Evolutionary conservation across 768 basidiomycete genomes (phyloP).

Genomic region (Mycena rosella): DNA sequence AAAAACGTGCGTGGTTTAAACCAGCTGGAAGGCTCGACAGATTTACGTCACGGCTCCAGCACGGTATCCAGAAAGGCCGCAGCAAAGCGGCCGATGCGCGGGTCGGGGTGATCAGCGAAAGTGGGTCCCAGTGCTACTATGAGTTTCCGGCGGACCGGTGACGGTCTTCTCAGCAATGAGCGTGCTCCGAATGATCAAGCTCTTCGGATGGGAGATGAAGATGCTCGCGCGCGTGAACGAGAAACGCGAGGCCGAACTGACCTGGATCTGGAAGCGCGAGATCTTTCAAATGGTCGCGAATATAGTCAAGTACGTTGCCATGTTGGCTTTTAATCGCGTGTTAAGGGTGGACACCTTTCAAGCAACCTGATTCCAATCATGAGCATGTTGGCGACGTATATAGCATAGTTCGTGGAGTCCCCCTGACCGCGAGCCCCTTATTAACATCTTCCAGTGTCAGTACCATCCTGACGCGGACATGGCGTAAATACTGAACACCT

Average conservation of each 20-base stretch:
- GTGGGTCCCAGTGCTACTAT: slow-evolving; percentile 44
- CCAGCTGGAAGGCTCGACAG: too few species aligned
- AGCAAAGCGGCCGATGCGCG: slow-evolving; percentile 51
- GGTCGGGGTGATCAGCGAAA: slow-evolving; percentile 60
- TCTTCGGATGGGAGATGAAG: slow-evolving; percentile 75
- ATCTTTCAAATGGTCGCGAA: slow-evolving; percentile 63
- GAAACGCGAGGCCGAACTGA: slow-evolving; percentile 73
- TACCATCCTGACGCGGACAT: too few species aligned
- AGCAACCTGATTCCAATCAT: slow-evolving; percentile 56
- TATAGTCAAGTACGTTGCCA: slow-evolving; percentile 55
- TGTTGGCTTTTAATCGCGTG: background rate
- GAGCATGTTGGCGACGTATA: slow-evolving; percentile 76
- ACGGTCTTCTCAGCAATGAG: slow-evolving; percentile 45
- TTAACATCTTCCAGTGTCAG: too few species aligned
- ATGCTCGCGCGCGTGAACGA: slow-evolving; percentile 65
- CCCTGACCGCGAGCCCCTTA: too few species aligned
- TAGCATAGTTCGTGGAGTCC: slow-evolving; percentile 50
- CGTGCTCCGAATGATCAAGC: slow-evolving; percentile 64
- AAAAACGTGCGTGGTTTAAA: too few species aligned
- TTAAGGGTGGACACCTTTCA: too few species aligned
- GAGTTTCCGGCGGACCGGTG: background rate
- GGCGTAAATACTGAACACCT: too few species aligned
- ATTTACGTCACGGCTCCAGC: slow-evolving; percentile 54
- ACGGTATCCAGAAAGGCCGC: slow-evolving; percentile 26
- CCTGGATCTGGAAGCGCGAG: slow-evolving; percentile 65